These are phyloP conservation scores for Geotrichum citri-aurantii DNA, from an alignment of 1,139 yeast genomes.

Conservation along the genomic window DNA sequence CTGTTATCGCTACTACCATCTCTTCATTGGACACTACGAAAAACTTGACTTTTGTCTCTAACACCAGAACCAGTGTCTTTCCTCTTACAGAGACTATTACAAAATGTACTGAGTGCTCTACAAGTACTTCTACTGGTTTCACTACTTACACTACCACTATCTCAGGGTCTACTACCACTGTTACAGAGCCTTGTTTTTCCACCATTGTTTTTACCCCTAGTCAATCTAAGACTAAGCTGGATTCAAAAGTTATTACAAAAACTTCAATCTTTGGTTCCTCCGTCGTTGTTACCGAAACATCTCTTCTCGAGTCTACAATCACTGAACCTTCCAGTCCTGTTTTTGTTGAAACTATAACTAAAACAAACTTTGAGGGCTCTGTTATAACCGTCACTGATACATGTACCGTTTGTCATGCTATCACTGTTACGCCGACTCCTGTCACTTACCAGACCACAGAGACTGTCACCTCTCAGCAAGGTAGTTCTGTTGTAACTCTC, in stretches of 20 bases:
- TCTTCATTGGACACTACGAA: not conserved
- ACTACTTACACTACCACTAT: not conserved
- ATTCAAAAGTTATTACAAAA: not conserved
- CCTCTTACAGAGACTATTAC: not conserved
- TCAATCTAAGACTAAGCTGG: not conserved
- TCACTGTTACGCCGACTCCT: slow-evolving; percentile 7
- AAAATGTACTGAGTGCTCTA: not conserved
- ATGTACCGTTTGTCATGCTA: slow-evolving; percentile 7
- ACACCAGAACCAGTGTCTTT: not conserved
- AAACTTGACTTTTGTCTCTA: not conserved
- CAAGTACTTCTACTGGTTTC: not conserved
- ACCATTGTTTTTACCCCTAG: not conserved
- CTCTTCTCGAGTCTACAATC: not conserved
- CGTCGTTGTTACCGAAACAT: not conserved
- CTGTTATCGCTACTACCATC: not conserved
- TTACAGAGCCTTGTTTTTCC: slow-evolving; percentile 3
- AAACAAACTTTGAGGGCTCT: not conserved
- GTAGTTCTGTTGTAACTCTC: not conserved
- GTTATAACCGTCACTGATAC: slow-evolving; percentile 5
- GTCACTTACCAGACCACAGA: not conserved
- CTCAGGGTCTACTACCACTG: not conserved
- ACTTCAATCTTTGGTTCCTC: not conserved
- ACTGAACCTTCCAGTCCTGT: not conserved
- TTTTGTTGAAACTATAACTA: slow-evolving; percentile 2
- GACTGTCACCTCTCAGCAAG: not conserved